Conservation (phyloP, 805 yeast species). For the Wickerhamiella vanderwaltii region DNA sequence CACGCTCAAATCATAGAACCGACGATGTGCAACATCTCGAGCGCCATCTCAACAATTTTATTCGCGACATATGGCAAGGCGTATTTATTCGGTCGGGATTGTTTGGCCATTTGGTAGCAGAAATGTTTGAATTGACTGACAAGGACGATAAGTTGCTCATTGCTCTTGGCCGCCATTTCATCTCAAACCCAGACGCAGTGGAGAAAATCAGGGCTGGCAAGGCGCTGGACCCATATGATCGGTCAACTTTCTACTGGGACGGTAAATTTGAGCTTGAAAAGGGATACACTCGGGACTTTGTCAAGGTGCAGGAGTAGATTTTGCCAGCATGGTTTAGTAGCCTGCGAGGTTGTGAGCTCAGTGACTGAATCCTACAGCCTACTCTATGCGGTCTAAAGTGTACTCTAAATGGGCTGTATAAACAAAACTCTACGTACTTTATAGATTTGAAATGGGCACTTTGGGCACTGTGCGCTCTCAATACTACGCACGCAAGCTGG, state of each 20-base stretch:
- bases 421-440: too few species aligned
- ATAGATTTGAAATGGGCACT: too few species aligned
- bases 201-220: constrained; percentile 32
- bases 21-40: constrained; percentile 2
- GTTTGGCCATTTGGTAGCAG: constrained; percentile 13
- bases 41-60: constrained; percentile 15
- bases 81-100: constrained; percentile 20
- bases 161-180: constrained; percentile 39
- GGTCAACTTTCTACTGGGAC: constrained; percentile 36
- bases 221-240: constrained; percentile 35
- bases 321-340: too few species aligned
- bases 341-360: too few species aligned
- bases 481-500: too few species aligned
- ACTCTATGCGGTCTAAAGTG: too few species aligned
- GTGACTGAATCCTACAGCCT: too few species aligned
- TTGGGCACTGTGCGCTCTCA: too few species aligned
- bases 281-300: constrained; percentile 31
- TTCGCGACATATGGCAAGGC: constrained; percentile 20
- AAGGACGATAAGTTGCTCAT: constrained; percentile 25
- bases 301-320: too few species aligned
- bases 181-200: constrained; percentile 46
- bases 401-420: too few species aligned
- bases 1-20: constrained; percentile 29
- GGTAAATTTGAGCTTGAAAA: constrained; percentile 22
- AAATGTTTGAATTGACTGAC: constrained; percentile 11